A percentile compares a stretch with the other conserved stretches of the same genome.
phyloP scores from a whole-genome alignment of 2,329 filamentous ascomycete species.

The Exophiala oligosperma region DNA sequence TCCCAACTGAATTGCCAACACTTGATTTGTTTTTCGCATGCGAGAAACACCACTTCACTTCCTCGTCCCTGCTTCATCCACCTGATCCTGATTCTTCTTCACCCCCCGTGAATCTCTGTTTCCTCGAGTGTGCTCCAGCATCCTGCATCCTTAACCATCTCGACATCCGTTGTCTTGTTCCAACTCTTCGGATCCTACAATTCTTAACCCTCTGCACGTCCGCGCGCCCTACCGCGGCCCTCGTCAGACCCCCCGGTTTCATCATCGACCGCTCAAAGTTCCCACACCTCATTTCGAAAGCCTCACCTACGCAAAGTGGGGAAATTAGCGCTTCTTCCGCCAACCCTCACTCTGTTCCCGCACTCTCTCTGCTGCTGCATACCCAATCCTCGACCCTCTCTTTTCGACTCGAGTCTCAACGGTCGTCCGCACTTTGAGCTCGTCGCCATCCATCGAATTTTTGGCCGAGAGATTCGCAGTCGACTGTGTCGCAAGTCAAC shows the following conservation, averaged over 20 bases:
- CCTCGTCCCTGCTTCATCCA: constrained; percentile 1
- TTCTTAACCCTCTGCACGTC: constrained; percentile 7
- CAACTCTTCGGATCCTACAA: constrained; percentile 7
- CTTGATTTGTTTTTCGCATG: not conserved
- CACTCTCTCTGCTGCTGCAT: constrained; percentile 13
- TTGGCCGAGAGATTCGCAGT: not conserved
- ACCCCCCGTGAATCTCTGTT: not conserved
- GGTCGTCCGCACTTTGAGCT: constrained; percentile 13
- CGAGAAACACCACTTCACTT: not conserved
- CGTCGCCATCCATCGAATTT: constrained; percentile 6
- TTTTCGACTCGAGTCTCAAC: constrained; percentile 17
- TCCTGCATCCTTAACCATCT: constrained; percentile 10
- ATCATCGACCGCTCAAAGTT: constrained; percentile 25
- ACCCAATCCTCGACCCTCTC: constrained; percentile 24
- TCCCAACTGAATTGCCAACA: too few relatives aligned
- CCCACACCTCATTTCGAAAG: constrained; percentile 29
- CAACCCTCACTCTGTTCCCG: constrained; percentile 25
- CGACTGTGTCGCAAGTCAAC: constrained; percentile 11
- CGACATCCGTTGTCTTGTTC: not conserved
- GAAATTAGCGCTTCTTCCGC: constrained; percentile 32
- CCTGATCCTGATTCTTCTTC: not conserved
- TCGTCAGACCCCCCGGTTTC: constrained; percentile 22
- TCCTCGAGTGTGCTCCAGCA: not conserved
- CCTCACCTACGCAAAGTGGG: constrained; percentile 30
- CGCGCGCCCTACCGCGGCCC: constrained; percentile 7